A percentile compares a stretch with the other conserved stretches of the same genome.
These are phyloP conservation scores for Mucor saturninus DNA, from an alignment of 371 early-diverging fungal species.

Conservation along the genomic window DNA sequence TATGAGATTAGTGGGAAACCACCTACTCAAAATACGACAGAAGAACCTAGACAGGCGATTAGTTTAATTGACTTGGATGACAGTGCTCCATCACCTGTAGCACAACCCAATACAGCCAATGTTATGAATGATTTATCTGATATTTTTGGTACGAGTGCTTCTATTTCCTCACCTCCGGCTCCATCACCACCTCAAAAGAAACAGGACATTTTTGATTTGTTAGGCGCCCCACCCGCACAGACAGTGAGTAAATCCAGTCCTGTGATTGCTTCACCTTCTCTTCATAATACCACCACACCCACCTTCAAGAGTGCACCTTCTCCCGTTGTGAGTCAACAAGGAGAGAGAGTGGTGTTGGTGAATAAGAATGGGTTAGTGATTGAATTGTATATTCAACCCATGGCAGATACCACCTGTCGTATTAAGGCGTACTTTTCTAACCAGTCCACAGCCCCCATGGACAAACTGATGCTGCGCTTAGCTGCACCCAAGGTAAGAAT, in stretches of 20 bases:
- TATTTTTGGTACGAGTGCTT: constrained; percentile 43
- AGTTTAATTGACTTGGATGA: constrained; percentile 74
- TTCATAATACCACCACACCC: constrained; percentile 4
- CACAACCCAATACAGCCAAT: constrained; percentile 17
- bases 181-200: constrained; percentile 14
- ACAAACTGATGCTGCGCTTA: constrained; percentile 50
- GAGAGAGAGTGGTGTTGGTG: constrained; percentile 15
- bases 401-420: background rate
- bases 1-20: constrained; percentile 51
- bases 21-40: constrained; percentile 31
- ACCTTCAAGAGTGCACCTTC: constrained; percentile 1
- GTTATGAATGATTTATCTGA: constrained; percentile 43
- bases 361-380: constrained; percentile 51
- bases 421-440: constrained; percentile 59
- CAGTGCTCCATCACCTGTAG: constrained; percentile 2
- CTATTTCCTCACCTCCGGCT: constrained; percentile 22
- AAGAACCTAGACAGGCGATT: constrained; percentile 41
- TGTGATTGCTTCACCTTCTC: constrained; percentile 17
- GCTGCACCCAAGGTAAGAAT: constrained; percentile 60
- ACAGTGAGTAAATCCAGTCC: constrained; percentile 8
- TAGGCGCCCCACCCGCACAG: constrained; percentile 9
- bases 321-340: too few species aligned
- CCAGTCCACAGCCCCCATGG: constrained; percentile 57
- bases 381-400: constrained; percentile 28
- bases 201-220: constrained; percentile 31